Base-by-base conservation (phyloP, 2,329 filamentous ascomycete species). In the Penicillium polonicum region DNA sequence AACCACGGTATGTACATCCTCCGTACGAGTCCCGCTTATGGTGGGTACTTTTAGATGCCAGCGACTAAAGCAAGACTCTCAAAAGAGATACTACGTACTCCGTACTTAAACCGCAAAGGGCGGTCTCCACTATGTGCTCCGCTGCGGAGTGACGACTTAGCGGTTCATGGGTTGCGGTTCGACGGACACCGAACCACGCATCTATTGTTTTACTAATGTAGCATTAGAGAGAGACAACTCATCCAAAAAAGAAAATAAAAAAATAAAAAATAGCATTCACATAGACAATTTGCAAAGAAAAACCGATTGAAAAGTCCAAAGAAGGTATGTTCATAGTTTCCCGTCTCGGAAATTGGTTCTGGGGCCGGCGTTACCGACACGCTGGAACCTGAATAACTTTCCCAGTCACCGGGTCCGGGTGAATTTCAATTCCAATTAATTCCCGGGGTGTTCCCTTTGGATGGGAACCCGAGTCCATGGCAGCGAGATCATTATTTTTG, bases 311-410 rank as follows among this genome's bases (percentile, higher is more conserved):
- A 46, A 53, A 39, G 6, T 13, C 15, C n/a, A 15, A n/a, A 29
- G 13, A n/a, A 50, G 5, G 17, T 5, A 19, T 42, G 27, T 50
- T 19, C 23, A 29, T 29, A 12, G 15, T n/a, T 12, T 9, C 41
- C 41, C 41, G 15, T 36, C 13, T 56, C 21, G n/a, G 43, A 58
- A 48, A 46, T 59, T 60, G 61, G 57, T 53, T 55, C 58, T 52
- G 59, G 62, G 56, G 58, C 60, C 50, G 43, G 61, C 52, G 60
- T 57, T 67, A 61, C 65, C 65, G 65, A 64, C 55, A 45, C 59
- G 29, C 46, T 64, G 65, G 65, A 55, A 62, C 61, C 65, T 58
- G 59, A 58, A 41, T 49, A 56, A 56, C 59, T 57, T 62, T 67
- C 64, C 65, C 49, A 55, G 41, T 57, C 56, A 51, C 58, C 60